Conservation (phyloP, 345 rosid genomes). For the Hibiscus mutabilis region DNA sequence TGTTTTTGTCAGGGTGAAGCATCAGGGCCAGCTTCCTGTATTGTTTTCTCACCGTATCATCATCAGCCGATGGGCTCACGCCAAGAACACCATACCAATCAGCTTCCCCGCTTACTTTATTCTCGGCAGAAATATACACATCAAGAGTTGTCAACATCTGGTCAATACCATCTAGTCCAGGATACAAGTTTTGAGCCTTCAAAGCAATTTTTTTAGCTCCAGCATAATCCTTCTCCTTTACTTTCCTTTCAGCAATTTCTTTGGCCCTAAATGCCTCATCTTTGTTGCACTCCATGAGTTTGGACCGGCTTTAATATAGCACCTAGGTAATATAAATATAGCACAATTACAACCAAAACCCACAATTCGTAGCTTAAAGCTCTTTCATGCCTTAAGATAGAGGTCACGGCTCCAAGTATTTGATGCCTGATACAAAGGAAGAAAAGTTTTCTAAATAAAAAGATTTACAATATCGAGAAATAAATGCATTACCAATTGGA, state of each 20-base stretch:
- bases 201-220: constrained; percentile 68
- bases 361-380: not conserved
- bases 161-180: constrained; percentile 58
- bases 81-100: constrained; percentile 85
- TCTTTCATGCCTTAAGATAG: constrained; percentile 12
- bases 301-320: not conserved
- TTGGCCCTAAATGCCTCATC: constrained; percentile 86
- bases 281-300: constrained; percentile 78
- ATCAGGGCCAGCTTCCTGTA: constrained; percentile 57
- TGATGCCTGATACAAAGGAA: constrained; percentile 22
- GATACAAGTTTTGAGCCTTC: constrained; percentile 75
- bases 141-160: constrained; percentile 57
- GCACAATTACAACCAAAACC: constrained; percentile 6
- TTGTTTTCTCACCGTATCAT: constrained; percentile 56
- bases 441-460: not conserved
- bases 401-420: not conserved
- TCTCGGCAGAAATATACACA: constrained; percentile 62
- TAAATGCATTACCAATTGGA: constrained; percentile 3
- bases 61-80: constrained; percentile 51
- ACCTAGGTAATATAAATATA: constrained; percentile 6
- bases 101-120: constrained; percentile 47
- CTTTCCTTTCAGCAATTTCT: constrained; percentile 80
- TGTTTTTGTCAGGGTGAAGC: constrained; percentile 93
- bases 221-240: constrained; percentile 51
- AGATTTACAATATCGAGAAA: not conserved